Percentiles rank a stretch among this genome's conserved stretches.
These are phyloP conservation scores for Ampelocalamus luodianensis DNA, from an alignment of 176 grass and related monocot species.

Conservation along the genomic window DNA sequence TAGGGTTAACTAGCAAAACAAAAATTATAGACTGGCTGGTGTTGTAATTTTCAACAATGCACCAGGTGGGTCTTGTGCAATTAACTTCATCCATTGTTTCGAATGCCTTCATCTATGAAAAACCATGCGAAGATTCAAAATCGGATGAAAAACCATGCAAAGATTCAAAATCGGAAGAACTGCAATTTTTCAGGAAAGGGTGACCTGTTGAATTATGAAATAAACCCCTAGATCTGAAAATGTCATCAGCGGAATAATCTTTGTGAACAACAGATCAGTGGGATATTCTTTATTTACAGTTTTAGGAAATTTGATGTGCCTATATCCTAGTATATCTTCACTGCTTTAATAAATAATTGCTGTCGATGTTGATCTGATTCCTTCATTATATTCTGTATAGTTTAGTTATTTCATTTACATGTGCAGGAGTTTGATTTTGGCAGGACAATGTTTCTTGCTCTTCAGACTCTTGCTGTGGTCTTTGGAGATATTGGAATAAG, in stretches of 20 bases:
- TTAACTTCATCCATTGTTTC: not conserved
- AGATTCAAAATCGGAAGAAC: not conserved
- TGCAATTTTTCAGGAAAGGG: not conserved
- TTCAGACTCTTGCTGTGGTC: slow-evolving; percentile 89
- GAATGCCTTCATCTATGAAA: not conserved
- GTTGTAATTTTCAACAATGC: not conserved
- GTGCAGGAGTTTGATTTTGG: slow-evolving; percentile 82
- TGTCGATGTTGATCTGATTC: slow-evolving; percentile 30
- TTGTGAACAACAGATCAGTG: not conserved
- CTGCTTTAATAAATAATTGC: not conserved
- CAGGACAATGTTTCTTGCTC: slow-evolving; percentile 70
- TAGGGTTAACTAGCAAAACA: not conserved
- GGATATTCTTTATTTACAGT: not conserved
- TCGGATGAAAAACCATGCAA: not conserved
- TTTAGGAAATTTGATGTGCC: not conserved
- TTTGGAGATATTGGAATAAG: slow-evolving; percentile 96
- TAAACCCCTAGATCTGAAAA: not conserved
- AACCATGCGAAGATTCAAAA: not conserved
- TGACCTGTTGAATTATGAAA: not conserved
- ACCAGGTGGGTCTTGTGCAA: not conserved
- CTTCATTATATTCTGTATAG: slow-evolving; percentile 45
- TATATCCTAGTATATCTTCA: not conserved
- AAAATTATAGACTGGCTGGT: not conserved
- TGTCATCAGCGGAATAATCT: not conserved
- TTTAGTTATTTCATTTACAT: slow-evolving; percentile 61